Evolutionary conservation across 805 yeast genomes (phyloP), one percentile per base, ranked within the genome.

Genomic region (Zygoascus biomembranicola): DNA sequence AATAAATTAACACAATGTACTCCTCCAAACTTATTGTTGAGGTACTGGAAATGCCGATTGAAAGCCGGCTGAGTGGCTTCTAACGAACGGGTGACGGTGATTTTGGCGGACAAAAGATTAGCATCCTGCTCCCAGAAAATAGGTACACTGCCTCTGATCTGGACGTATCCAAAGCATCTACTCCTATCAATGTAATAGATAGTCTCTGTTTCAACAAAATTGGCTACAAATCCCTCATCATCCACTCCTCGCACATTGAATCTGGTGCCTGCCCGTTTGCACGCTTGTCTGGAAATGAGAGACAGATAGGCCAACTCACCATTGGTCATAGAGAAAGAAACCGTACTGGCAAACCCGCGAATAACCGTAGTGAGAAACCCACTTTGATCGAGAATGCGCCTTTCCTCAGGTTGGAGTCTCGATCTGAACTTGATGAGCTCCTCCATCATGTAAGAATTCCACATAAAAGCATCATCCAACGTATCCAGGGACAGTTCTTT

Each of bases 41-140:
- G 72, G 23, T 76, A 75, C 43, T 79, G 77, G 62, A 94, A 88
- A 68, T 94, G 99, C 51, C 80, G 78, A 57, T 85, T 84, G 63
- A 92, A 92, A 0, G 90, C 80, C 0, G 96, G 95, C 64, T 88
- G 95, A 0, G 98, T 84, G 0, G 98, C 98, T 60, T 90, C 98
- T 44, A 79, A 70, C 1, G 97, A 87, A 62, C 99, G 77, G 0
- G 97, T 90, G 11, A 94, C 77, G 43, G 85, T 85, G 49, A 92
- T 90, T 65, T 90, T 94, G 20, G 97, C 96, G 57, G 87, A 84
- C n/a, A 94, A 79, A 56, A 92, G 71, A 2, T 95, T 87, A 1
- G 95, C 82, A 63, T 90, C 97, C 69, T 94, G 99, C 67, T 94
- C 99, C 99, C 99, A 94, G 63, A 94, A 94, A 1, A 92, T 77